Conservation (phyloP, 2,329 filamentous ascomycete genomes). For the Aspergillus quadrilineatus region DNA sequence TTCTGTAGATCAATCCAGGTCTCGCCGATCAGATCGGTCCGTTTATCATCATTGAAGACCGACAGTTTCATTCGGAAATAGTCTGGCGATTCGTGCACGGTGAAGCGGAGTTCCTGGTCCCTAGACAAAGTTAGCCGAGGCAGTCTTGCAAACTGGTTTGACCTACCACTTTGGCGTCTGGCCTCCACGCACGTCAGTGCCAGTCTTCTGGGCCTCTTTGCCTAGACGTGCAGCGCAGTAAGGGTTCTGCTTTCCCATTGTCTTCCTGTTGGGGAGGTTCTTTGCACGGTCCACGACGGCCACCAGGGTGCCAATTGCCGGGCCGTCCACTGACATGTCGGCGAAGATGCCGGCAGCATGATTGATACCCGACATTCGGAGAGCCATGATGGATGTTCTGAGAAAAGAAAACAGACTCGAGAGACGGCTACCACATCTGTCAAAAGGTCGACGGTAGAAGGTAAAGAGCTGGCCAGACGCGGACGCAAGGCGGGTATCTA, state of each 20-base stretch:
- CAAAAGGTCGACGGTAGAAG: neutral
- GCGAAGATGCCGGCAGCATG: constrained; percentile 93
- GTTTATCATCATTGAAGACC: constrained; percentile 97
- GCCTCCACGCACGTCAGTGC: constrained; percentile 87
- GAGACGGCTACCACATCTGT: constrained; percentile 9
- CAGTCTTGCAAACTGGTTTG: neutral
- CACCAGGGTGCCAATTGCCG: constrained; percentile 88
- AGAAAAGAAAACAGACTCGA: neutral
- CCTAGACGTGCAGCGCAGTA: constrained; percentile 92
- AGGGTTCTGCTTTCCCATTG: constrained; percentile 97
- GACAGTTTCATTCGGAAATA: constrained; percentile 95
- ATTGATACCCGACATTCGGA: constrained; percentile 39
- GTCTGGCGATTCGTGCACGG: constrained; percentile 91
- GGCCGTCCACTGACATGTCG: constrained; percentile 90
- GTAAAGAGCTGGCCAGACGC: constrained; percentile 3
- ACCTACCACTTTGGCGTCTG: constrained; percentile 92
- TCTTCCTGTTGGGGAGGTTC: constrained; percentile 94
- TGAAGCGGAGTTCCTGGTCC: constrained; percentile 97
- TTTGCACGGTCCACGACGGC: constrained; percentile 91
- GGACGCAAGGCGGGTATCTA: neutral
- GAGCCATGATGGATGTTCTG: constrained; percentile 7
- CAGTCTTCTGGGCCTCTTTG: constrained; percentile 97
- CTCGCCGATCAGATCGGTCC: constrained; percentile 93
- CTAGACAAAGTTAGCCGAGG: constrained; percentile 49
- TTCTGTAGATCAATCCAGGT: constrained; percentile 80